Evolutionary conservation across 2,329 filamentous ascomycete species (phyloP).

Genomic region (Phoma sp.): DNA sequence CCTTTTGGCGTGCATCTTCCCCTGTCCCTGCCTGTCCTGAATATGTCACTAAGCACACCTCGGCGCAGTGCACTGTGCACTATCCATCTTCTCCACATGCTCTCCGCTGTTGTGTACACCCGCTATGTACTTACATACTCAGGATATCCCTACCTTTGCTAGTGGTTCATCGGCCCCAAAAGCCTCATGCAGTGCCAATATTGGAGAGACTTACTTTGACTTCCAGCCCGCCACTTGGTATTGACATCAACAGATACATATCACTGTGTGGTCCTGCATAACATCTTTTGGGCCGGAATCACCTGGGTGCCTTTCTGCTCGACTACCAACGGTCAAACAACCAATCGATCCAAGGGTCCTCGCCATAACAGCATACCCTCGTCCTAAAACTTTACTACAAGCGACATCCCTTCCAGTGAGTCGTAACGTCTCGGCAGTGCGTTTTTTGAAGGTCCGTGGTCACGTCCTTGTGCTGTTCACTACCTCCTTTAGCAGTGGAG

Average conservation of each 20-base stretch:
- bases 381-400: conserved; percentile 33
- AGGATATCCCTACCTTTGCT: conserved; percentile 43
- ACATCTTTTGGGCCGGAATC: not conserved
- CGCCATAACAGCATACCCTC: conserved; percentile 31
- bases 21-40: conserved; percentile 36
- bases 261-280: conserved; percentile 1
- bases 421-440: conserved; percentile 26
- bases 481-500: conserved; percentile 27
- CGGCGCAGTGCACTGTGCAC: conserved; percentile 41
- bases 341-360: conserved; percentile 12
- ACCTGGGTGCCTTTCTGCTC: not conserved
- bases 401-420: conserved; percentile 31
- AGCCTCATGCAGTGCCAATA: conserved; percentile 24
- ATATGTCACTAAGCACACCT: conserved; percentile 27
- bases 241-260: conserved; percentile 34
- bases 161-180: conserved; percentile 34
- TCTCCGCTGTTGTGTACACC: conserved; percentile 39
- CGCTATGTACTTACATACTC: conserved; percentile 39
- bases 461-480: conserved; percentile 32
- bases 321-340: not conserved
- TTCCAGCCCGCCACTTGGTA: conserved; percentile 7
- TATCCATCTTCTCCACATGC: conserved; percentile 47
- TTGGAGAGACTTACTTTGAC: conserved; percentile 14
- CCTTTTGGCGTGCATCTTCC: conserved; percentile 30
- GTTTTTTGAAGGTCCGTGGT: conserved; percentile 27